Conservation (phyloP, 345 rosid genomes). For the Brassica rapa region DNA sequence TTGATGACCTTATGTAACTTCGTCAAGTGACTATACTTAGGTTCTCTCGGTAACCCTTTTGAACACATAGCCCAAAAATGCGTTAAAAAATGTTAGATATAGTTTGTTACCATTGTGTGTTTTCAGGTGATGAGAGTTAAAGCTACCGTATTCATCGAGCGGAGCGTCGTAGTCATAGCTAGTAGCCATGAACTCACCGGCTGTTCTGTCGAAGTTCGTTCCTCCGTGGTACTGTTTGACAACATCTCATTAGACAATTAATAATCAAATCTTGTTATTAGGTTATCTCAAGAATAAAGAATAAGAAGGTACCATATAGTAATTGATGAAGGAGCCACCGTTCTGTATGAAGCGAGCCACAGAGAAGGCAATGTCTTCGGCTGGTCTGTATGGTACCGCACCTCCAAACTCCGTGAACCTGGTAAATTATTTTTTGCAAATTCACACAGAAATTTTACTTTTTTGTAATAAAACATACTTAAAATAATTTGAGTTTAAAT, state of each 20-base stretch:
- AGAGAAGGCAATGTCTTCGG: slow-evolving; percentile 81
- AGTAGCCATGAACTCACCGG: slow-evolving; percentile 83
- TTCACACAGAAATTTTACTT: not conserved
- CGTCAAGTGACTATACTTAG: slow-evolving; percentile 75
- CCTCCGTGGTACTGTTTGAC: slow-evolving; percentile 86
- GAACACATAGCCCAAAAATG: not conserved
- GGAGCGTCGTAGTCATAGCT: slow-evolving; percentile 99
- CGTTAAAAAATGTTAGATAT: not conserved
- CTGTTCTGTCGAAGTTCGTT: slow-evolving; percentile 89
- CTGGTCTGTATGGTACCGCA: slow-evolving; percentile 72
- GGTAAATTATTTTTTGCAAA: not conserved
- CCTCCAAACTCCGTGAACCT: slow-evolving; percentile 82
- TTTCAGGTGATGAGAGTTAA: not conserved
- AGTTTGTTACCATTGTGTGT: not conserved
- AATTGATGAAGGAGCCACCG: slow-evolving; percentile 75
- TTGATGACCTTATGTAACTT: slow-evolving; percentile 70
- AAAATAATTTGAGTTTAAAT: not conserved
- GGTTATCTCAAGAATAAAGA: not conserved
- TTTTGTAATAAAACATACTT: not conserved
- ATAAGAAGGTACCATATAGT: slow-evolving; percentile 67
- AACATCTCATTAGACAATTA: not conserved
- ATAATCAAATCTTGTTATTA: not conserved
- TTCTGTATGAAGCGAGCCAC: slow-evolving; percentile 82
- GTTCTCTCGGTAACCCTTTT: slow-evolving; percentile 76
- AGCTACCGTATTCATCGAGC: slow-evolving; percentile 85